These are phyloP conservation scores for Dactylellina haptotyla DNA, from an alignment of 2,329 filamentous ascomycete species.

Conservation along the genomic window DNA sequence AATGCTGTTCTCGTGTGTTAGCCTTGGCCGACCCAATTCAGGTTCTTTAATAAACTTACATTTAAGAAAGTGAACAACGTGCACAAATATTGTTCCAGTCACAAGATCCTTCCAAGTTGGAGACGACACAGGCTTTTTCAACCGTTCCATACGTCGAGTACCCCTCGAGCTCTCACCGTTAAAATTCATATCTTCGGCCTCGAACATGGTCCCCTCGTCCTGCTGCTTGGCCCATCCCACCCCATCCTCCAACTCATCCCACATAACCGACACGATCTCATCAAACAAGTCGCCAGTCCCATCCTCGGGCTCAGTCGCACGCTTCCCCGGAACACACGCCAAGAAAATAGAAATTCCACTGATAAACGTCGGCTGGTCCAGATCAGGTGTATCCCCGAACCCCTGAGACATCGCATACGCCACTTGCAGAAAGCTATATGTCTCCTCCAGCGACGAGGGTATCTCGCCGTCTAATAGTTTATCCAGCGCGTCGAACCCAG, in stretches of 20 bases:
- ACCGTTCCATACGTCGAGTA: background rate
- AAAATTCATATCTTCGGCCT: background rate
- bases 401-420: conserved; percentile 28
- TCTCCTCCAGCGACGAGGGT: conserved; percentile 6
- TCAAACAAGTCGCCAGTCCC: conserved; percentile 20
- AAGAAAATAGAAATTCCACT: conserved; percentile 6
- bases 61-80: conserved; percentile 17
- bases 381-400: background rate
- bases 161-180: background rate
- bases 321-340: background rate
- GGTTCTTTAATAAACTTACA: conserved; percentile 10
- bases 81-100: background rate
- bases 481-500: conserved; percentile 11
- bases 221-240: conserved; percentile 8
- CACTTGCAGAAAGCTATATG: conserved; percentile 22
- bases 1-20: background rate
- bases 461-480: conserved; percentile 16
- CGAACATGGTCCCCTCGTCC: background rate
- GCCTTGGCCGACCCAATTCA: too few relatives aligned
- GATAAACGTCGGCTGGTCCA: background rate
- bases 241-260: conserved; percentile 7
- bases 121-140: too few relatives aligned
- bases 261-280: conserved; percentile 12
- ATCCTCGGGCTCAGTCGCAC: background rate
- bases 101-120: background rate